Percentiles rank a stretch among this genome's conserved stretches.
These are phyloP conservation scores for Saccharomyces pastorianus DNA, from an alignment of 1,139 yeast genomes.

Conservation along the genomic window DNA sequence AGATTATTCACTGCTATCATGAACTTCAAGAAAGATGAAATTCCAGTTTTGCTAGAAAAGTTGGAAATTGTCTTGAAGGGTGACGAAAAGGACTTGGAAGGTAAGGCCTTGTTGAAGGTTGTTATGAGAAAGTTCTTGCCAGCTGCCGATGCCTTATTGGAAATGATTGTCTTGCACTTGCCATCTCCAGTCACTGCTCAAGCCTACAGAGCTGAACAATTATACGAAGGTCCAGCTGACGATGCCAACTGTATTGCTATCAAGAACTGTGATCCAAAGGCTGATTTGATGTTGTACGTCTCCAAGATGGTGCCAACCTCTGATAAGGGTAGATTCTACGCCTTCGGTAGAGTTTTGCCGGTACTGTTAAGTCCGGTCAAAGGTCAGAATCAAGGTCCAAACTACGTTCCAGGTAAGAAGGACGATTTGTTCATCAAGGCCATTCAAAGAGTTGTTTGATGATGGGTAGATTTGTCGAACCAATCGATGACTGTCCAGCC, in stretches of 20 bases:
- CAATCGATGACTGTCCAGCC: slow-evolving; percentile 99
- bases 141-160: slow-evolving; percentile 99
- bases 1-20: slow-evolving; percentile 90
- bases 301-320: slow-evolving; percentile 99
- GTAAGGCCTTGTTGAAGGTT: slow-evolving; percentile 95
- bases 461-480: slow-evolving; percentile 99
- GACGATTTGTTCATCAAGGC: slow-evolving; percentile 96
- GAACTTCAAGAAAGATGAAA: slow-evolving; percentile 97
- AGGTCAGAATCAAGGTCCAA: slow-evolving; percentile 99
- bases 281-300: slow-evolving; percentile 97
- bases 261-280: slow-evolving; percentile 97
- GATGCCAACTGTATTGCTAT: slow-evolving; percentile 87
- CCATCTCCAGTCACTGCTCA: slow-evolving; percentile 99
- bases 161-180: slow-evolving; percentile 96
- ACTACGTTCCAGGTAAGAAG: slow-evolving; percentile 97
- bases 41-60: slow-evolving; percentile 80
- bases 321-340: slow-evolving; percentile 99
- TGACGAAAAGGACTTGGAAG: slow-evolving; percentile 96
- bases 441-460: slow-evolving; percentile 97
- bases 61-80: slow-evolving; percentile 85
- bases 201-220: slow-evolving; percentile 96
- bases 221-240: slow-evolving; percentile 98
- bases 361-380: slow-evolving; percentile 98
- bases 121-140: slow-evolving; percentile 99
- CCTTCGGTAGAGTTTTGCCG: slow-evolving; percentile 99